Base-by-base conservation (phyloP, 2,329 filamentous ascomycete genomes). In the Zasmidium cellare region DNA sequence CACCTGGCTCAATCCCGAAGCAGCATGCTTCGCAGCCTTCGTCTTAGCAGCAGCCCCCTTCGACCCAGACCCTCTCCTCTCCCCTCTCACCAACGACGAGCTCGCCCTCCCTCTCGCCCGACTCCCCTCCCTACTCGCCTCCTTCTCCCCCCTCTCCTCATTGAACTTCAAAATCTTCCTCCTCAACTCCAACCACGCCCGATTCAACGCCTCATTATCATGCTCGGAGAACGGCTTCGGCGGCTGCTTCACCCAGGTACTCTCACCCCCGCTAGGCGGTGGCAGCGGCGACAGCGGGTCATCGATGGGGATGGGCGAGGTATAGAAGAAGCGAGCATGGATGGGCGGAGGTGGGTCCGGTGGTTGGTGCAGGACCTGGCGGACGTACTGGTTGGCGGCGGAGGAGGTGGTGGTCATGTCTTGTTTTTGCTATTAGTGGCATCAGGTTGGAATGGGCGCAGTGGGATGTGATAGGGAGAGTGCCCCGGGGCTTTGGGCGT, bases 291-390 rank as follows among this genome's bases (percentile, higher is more conserved):
- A 73, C n/a, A 75, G 68, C 19, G 73, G 73, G 60, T 75, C 73
- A 60, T 75, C 73, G 46, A 75, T 73, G 20, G 72, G 67, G 7
- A 75, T 61, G 6, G 68, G 65, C 7, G 67, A 70, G 44, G 71
- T 68, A 53, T 75, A 75, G 68, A 75, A 75, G 66, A 73, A 75
- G 35, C 73, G 67, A 24, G 70, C 71, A 20, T 65, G 55, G 20
- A 73, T 62, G 1, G 72, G 65, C 9, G 73, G 73, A 25, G 73
- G 73, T 14, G 71, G 60, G 35, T 41, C 35, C 31, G 73, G 69
- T 50, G 64, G 59, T 25, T 71, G 65, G 61, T 79, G 77, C 23
- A 79, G 69, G 22, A 79, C 71, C 61, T 79, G 73, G 51, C 77
- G 73, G 49, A 78, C 76, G 66, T 59, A 49, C 35, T 59, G 57